These are phyloP conservation scores for Zygosaccharomyces pseudorouxii DNA, from an alignment of 805 yeast genomes.

Conservation along the genomic window DNA sequence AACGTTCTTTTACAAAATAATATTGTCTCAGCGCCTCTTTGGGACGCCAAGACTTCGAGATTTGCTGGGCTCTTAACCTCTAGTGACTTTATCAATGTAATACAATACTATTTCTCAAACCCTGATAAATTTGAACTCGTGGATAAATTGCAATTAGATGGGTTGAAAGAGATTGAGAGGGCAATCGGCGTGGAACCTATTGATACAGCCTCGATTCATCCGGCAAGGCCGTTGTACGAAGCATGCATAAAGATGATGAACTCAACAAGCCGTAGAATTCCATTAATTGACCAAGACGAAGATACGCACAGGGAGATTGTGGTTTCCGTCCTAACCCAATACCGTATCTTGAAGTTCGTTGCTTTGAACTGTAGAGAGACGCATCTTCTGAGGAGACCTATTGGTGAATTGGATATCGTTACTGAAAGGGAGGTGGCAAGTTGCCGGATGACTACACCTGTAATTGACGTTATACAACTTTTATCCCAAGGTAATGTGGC, in stretches of 20 bases:
- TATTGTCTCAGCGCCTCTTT: slow-evolving; percentile 92
- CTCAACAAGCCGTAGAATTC: slow-evolving; percentile 86
- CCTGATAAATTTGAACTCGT: slow-evolving; percentile 87
- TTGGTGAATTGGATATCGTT: slow-evolving; percentile 64
- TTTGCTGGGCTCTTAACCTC: slow-evolving; percentile 94
- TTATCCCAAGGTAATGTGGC: slow-evolving; percentile 78
- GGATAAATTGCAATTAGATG: slow-evolving; percentile 79
- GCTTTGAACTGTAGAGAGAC: slow-evolving; percentile 95
- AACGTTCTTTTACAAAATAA: slow-evolving; percentile 87
- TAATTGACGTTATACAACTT: slow-evolving; percentile 83
- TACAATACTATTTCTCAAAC: slow-evolving; percentile 84
- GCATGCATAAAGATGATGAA: slow-evolving; percentile 91
- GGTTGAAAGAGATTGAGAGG: slow-evolving; percentile 78
- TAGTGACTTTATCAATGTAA: slow-evolving; percentile 89
- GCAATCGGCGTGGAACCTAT: slow-evolving; percentile 82
- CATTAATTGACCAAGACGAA: slow-evolving; percentile 90
- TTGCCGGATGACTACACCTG: slow-evolving; percentile 87
- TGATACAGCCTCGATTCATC: slow-evolving; percentile 85
- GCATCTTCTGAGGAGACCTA: slow-evolving; percentile 69
- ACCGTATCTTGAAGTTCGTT: slow-evolving; percentile 90
- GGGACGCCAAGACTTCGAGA: slow-evolving; percentile 85
- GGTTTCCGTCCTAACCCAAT: slow-evolving; percentile 91
- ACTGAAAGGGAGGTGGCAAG: slow-evolving; percentile 57
- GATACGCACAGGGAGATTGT: slow-evolving; percentile 90
- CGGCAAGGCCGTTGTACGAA: slow-evolving; percentile 81